A percentile compares a stretch with the other conserved stretches of the same genome.
Conservation (phyloP, 1,139 yeast genomes). For the Citeromyces hawaiiensis region DNA sequence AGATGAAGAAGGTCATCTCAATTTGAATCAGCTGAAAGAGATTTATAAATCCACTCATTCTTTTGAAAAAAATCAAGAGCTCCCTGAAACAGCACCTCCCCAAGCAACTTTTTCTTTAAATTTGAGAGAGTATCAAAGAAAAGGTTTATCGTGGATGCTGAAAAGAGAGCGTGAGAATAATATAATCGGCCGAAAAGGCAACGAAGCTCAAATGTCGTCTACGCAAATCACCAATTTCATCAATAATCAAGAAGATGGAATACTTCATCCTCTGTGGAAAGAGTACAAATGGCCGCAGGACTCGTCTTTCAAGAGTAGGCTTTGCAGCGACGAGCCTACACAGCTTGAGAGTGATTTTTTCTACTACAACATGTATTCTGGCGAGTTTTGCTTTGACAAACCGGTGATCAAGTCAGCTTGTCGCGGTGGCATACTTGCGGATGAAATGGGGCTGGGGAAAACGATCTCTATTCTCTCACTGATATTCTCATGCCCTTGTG, state of each 20-base stretch:
- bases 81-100: constrained; percentile 61
- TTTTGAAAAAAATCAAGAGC: constrained; percentile 24
- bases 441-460: constrained; percentile 95
- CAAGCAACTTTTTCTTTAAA: constrained; percentile 35
- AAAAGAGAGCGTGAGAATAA: constrained; percentile 44
- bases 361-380: constrained; percentile 74
- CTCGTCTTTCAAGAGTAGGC: constrained; percentile 8
- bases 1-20: constrained; percentile 27
- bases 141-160: constrained; percentile 78
- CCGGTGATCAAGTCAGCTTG: constrained; percentile 50
- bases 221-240: constrained; percentile 7
- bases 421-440: constrained; percentile 87
- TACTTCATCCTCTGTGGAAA: constrained; percentile 82
- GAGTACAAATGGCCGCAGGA: constrained; percentile 62
- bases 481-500: constrained; percentile 50
- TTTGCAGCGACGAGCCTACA: constrained; percentile 2
- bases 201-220: constrained; percentile 11
- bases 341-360: constrained; percentile 23
- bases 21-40: constrained; percentile 61
- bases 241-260: constrained; percentile 22
- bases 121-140: constrained; percentile 62
- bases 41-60: constrained; percentile 59
- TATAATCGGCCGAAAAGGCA: constrained; percentile 19
- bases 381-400: constrained; percentile 57
- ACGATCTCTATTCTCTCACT: constrained; percentile 76